Conservation (phyloP, 2,329 filamentous ascomycete species). For the Penicillium sclerotigenum region DNA sequence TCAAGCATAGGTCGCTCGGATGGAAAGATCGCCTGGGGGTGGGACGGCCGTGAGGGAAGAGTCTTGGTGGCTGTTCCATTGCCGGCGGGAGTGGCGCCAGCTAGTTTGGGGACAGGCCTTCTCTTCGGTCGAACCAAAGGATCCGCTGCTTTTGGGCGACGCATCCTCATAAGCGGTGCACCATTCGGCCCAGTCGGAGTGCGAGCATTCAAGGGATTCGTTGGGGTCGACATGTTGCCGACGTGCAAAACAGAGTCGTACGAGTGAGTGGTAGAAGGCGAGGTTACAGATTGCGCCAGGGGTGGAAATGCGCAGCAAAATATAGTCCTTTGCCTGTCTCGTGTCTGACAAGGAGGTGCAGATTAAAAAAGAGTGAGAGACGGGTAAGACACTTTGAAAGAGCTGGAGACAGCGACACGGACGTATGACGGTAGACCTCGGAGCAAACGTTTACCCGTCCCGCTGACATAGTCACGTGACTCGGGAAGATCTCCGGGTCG, state of each 20-base stretch:
- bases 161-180: constrained; percentile 39
- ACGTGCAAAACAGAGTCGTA: not conserved
- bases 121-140: constrained; percentile 64
- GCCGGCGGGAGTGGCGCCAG: constrained; percentile 20
- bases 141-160: constrained; percentile 55
- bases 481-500: not conserved
- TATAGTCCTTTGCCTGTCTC: not conserved
- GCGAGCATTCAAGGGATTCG: constrained; percentile 47
- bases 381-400: not conserved
- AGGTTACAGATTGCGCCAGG: not conserved
- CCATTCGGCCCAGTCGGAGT: constrained; percentile 49
- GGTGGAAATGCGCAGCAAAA: not conserved
- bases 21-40: constrained; percentile 16
- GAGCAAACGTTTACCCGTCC: constrained; percentile 1
- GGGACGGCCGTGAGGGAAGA: constrained; percentile 24
- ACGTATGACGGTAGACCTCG: constrained; percentile 3
- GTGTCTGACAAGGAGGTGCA: not conserved
- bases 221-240: constrained; percentile 36
- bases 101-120: constrained; percentile 29
- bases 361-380: not conserved
- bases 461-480: not conserved
- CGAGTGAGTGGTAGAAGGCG: not conserved
- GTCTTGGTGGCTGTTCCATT: constrained; percentile 25
- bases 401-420: not conserved
- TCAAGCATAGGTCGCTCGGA: constrained; percentile 21